phyloP scores from a whole-genome alignment of 108 stramenopile genomes.

The Thalassiosira profunda region DNA sequence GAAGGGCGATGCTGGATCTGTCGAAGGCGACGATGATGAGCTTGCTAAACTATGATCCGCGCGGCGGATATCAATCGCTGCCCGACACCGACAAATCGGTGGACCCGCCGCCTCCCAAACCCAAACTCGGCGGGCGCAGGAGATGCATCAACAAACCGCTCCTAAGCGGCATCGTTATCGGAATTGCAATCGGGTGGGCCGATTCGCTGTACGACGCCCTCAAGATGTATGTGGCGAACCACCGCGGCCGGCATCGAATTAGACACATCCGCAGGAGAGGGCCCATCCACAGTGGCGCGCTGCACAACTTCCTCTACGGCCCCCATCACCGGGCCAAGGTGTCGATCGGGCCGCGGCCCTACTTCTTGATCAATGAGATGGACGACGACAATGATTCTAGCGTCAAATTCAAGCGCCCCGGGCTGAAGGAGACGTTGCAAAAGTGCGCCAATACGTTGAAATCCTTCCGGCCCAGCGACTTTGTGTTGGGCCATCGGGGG shows the following conservation, averaged over 20 bases:
- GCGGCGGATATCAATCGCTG: background rate
- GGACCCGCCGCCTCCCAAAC: background rate
- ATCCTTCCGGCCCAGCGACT: constrained; percentile 2
- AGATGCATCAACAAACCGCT: background rate
- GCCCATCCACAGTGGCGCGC: background rate
- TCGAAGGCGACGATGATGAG: no score
- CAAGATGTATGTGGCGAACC: no score
- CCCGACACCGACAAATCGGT: background rate
- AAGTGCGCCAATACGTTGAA: constrained; percentile 3
- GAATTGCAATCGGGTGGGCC: background rate
- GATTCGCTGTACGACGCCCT: background rate
- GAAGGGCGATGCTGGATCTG: no score
- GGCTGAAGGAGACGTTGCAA: background rate
- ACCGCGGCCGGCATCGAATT: background rate
- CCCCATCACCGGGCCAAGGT: background rate
- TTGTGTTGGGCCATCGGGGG: constrained; percentile 17
- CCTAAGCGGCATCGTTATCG: background rate
- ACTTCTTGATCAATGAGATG: constrained; percentile 11
- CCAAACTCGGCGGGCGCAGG: background rate
- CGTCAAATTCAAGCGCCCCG: no score
- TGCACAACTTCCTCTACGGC: background rate
- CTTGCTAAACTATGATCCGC: no score
- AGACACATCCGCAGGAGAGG: background rate
- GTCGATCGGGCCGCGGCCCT: constrained; percentile 13
- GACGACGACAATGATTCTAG: constrained; percentile 11